Conservation (phyloP, 1,284 basidiomycete genomes). For the Ceratobasidium sp. region DNA sequence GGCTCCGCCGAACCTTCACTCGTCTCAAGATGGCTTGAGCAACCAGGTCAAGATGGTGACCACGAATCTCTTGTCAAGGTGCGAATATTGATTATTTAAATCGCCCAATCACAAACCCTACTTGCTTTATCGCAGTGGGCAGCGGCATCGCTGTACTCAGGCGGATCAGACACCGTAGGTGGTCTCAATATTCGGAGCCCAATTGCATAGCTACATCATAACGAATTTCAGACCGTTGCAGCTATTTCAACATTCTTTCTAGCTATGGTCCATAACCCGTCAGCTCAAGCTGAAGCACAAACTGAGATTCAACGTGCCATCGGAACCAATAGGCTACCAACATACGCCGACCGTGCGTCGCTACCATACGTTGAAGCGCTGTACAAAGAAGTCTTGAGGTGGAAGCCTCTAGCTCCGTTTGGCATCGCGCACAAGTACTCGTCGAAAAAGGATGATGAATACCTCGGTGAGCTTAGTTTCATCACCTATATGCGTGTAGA, state of each 20-base stretch:
- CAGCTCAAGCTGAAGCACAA: slow-evolving; percentile 20
- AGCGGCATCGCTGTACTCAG: not conserved
- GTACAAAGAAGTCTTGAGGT: slow-evolving; percentile 42
- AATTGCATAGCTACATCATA: not conserved
- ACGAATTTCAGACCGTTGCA: slow-evolving; percentile 10
- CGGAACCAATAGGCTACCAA: slow-evolving; percentile 35
- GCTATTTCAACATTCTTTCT: slow-evolving; percentile 32
- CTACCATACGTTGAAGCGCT: slow-evolving; percentile 44
- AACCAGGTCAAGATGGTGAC: not conserved
- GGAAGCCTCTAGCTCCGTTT: slow-evolving; percentile 38
- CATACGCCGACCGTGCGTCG: slow-evolving; percentile 12
- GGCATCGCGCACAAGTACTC: slow-evolving; percentile 43
- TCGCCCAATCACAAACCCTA: too few relatives aligned
- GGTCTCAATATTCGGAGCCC: not conserved
- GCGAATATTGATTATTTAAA: too few relatives aligned
- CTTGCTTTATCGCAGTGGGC: slow-evolving; percentile 1
- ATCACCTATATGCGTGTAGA: not conserved
- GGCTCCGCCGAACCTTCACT: not conserved
- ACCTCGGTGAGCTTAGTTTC: not conserved
- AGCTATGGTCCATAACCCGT: slow-evolving; percentile 44
- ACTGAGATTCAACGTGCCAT: slow-evolving; percentile 33
- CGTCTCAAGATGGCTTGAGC: slow-evolving; percentile 15
- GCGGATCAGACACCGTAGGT: slow-evolving; percentile 4
- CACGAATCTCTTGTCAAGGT: too few relatives aligned
- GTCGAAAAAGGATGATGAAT: slow-evolving; percentile 1